Evolutionary conservation across 2,329 filamentous ascomycete species (phyloP).

Genomic region (Monilinia aucupariae): DNA sequence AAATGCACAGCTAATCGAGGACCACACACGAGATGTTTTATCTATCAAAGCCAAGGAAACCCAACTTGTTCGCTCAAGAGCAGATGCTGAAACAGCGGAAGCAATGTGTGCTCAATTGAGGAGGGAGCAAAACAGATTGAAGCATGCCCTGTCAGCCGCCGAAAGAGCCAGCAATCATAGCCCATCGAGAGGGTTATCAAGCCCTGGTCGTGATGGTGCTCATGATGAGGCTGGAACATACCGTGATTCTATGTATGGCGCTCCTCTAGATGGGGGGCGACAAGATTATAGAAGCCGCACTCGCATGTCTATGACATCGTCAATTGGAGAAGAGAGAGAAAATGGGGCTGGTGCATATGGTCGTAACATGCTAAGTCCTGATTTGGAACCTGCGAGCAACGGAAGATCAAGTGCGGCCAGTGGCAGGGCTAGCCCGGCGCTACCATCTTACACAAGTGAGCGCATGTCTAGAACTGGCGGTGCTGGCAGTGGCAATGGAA

Average conservation of each 20-base stretch:
- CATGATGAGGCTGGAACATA: slow-evolving; percentile 57
- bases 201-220: slow-evolving; percentile 43
- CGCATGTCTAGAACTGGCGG: slow-evolving; percentile 26
- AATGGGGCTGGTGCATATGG: slow-evolving; percentile 47
- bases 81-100: slow-evolving; percentile 84
- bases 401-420: slow-evolving; percentile 32
- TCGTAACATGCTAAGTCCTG: slow-evolving; percentile 34
- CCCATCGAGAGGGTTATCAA: slow-evolving; percentile 32
- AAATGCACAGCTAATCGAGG: slow-evolving; percentile 93
- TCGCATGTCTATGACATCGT: slow-evolving; percentile 56
- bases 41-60: slow-evolving; percentile 99
- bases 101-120: slow-evolving; percentile 77
- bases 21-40: slow-evolving; percentile 89
- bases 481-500: slow-evolving; percentile 38
- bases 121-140: slow-evolving; percentile 86
- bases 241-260: slow-evolving; percentile 42
- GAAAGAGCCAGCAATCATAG: slow-evolving; percentile 43
- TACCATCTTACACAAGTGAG: slow-evolving; percentile 23
- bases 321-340: slow-evolving; percentile 70
- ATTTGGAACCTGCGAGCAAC: slow-evolving; percentile 30
- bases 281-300: slow-evolving; percentile 27
- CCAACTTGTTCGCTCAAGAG: slow-evolving; percentile 84
- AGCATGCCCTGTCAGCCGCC: slow-evolving; percentile 70
- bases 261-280: slow-evolving; percentile 24
- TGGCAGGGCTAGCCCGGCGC: slow-evolving; percentile 33